A percentile compares a stretch with the other conserved stretches of the same genome.
These are phyloP conservation scores for Hordeum pubiflorum DNA, from an alignment of 202 grass and related monocot genomes.

Conservation along the genomic window DNA sequence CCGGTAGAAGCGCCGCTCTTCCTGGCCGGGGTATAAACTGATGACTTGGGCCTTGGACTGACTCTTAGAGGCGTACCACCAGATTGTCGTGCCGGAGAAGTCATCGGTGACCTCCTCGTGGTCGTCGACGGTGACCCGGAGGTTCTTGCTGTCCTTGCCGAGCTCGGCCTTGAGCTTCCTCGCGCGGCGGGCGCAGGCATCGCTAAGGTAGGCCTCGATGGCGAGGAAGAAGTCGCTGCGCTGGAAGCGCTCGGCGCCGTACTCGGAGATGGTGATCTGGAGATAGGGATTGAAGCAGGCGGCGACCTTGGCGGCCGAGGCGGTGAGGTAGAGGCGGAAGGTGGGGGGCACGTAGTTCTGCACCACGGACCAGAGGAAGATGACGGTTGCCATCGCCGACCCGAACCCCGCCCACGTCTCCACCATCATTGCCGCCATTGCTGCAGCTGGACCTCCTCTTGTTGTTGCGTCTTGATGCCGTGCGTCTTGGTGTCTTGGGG, in stretches of 20 bases:
- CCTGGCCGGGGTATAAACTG: background rate
- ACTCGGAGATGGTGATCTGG: background rate
- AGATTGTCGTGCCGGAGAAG: background rate
- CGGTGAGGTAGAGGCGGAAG: background rate
- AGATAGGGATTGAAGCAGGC: background rate
- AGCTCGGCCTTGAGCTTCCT: background rate
- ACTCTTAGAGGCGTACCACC: conserved; percentile 31
- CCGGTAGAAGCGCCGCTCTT: conserved; percentile 21
- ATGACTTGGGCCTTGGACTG: background rate
- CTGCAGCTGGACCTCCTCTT: too few species aligned
- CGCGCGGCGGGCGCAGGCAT: background rate
- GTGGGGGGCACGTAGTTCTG: conserved; percentile 4
- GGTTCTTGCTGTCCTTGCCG: background rate
- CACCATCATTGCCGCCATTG: too few species aligned
- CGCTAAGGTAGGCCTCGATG: background rate
- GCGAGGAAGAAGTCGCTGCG: background rate
- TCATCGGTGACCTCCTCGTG: background rate
- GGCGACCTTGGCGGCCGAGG: background rate
- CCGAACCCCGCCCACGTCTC: background rate
- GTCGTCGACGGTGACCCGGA: background rate
- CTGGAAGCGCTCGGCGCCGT: background rate
- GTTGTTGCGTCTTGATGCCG: too few species aligned
- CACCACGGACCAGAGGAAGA: conserved; percentile 32
- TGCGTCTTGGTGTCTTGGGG: background rate
- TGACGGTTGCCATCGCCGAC: conserved; percentile 2